Evolutionary conservation across 768 basidiomycete species (phyloP), one percentile per base, ranked within the genome.

Genomic region (Amanita fuliginea): DNA sequence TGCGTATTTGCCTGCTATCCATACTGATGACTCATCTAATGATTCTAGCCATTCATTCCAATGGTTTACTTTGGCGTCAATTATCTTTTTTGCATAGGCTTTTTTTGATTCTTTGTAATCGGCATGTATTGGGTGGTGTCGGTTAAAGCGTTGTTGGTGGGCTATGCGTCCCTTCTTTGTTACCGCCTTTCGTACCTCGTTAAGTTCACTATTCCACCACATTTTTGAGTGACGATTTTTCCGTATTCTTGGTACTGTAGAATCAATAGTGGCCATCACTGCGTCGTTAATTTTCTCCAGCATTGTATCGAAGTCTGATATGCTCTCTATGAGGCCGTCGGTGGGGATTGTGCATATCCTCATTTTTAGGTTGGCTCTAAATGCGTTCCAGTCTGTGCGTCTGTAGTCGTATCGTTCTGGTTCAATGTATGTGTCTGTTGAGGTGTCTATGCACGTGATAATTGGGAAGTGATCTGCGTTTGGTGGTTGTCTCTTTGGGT

Each of bases 401-500:
- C n/a, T 46, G 16, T 19, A 46, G 33, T 46, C 34, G n/a, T 19
- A 14, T 1, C 32, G 26, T 16, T 32, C 14, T 9, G 4, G 14
- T 22, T 18, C 32, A 1, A 7, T 32, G 4, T 32, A 4, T 6
- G 3, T 3, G 7, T 8, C 3, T 4, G 34, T 16, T 4, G 11
- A 13, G 1, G 14, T n/a, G 32, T 19, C 8, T 5, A 46, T 10
- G 4, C 6, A 1, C 1, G 18, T 34, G 33, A 46, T 19, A 0
- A 46, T 46, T 46, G 44, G 44, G 30, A 46, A 33, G 32, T 46
- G 44, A 19, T 46, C 44, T 7, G 44, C 30, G 3, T 33, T 46
- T 2, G 21, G 32, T 7, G 19, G 44, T 46, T 34, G 14, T 3
- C 4, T 18, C 1, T 34, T 33, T 9, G 32, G 44, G 9, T 21